Base-by-base conservation (phyloP, 2,329 filamentous ascomycete genomes). In the Trichoderma simmonsii region DNA sequence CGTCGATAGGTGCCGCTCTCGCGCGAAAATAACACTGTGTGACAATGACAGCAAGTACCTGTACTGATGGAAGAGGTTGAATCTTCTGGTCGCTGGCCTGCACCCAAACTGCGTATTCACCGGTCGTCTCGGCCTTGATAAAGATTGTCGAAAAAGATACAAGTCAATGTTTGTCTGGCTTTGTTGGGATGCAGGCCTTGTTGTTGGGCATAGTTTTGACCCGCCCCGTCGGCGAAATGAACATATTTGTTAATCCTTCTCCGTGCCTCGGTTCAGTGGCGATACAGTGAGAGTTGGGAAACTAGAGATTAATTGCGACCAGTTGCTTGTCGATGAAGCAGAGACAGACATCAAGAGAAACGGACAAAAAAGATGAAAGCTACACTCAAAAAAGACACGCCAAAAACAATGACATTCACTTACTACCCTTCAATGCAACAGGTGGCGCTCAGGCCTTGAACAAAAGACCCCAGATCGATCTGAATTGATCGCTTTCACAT, bases 401-500 rank as follows among this genome's bases (percentile, higher is more conserved):
- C n/a, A 34, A 34, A 32, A 60, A 8, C 15, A 60, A 60, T 34
- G 18, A 15, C 18, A n/a, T 60, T 60, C 9, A 34, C 2, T 1
- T 24, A 28, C 11, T 51, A n/a, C n/a, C n/a, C 3, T 51, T 36
- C 28, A 70, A 26, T 36, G 14, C 28, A 62, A 54, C 39, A 54
- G 30, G 28, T 54, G 67, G 67, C 39, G 39, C 21, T 39, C 28
- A 70, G 57, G 21, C 67, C n/a, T 62, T 48, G 39, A 21, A 34
- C 28, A 70, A 62, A 61, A 62, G 39, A 21, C 39, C 57, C 67
- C 67, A 62, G 67, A 62, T 70, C 57, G 56, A 62, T 70, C 67
- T 62, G 28, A 54, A 51, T 11, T 26, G 67, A 70, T 70, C 67
- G 67, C 30, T 70, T 70, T 70, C 67, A 70, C 67, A 70, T 70